Evolutionary conservation across 805 yeast genomes (phyloP).

Genomic region (Hanseniaspora guilliermondii): DNA sequence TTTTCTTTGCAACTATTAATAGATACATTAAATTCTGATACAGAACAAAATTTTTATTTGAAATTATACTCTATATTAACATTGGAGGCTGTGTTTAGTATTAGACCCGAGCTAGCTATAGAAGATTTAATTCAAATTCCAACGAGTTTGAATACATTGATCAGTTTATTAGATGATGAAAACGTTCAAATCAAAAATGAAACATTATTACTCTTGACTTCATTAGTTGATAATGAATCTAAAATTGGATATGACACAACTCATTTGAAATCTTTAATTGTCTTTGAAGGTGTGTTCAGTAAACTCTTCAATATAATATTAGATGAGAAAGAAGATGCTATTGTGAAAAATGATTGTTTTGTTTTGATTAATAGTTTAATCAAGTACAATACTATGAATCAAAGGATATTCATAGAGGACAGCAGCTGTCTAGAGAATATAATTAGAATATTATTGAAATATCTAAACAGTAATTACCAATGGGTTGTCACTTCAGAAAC

Average conservation of each 20-base stretch:
- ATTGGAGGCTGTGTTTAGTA: constrained; percentile 66
- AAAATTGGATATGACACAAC: constrained; percentile 32
- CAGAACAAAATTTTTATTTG: constrained; percentile 49
- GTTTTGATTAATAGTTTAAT: constrained; percentile 60
- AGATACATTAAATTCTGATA: constrained; percentile 27
- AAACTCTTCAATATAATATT: constrained; percentile 63
- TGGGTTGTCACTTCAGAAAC: constrained; percentile 1
- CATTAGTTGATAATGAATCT: constrained; percentile 49
- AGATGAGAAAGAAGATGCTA: constrained; percentile 74
- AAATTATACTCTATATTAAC: constrained; percentile 73
- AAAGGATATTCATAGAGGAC: constrained; percentile 71
- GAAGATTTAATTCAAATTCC: constrained; percentile 63
- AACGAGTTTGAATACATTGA: constrained; percentile 66
- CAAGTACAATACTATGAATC: constrained; percentile 78
- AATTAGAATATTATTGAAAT: constrained; percentile 51
- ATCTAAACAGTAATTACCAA: constrained; percentile 35
- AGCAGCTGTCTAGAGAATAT: constrained; percentile 43
- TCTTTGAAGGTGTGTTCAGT: constrained; percentile 87
- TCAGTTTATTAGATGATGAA: constrained; percentile 45
- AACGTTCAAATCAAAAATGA: constrained; percentile 86
- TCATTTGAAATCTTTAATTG: constrained; percentile 83
- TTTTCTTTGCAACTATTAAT: constrained; percentile 37
- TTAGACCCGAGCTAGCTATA: constrained; percentile 62
- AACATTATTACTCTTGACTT: constrained; percentile 69
- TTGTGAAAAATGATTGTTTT: constrained; percentile 75